Evolutionary conservation across 768 basidiomycete species (phyloP).

Genomic region (Kwoniella dejecticola): DNA sequence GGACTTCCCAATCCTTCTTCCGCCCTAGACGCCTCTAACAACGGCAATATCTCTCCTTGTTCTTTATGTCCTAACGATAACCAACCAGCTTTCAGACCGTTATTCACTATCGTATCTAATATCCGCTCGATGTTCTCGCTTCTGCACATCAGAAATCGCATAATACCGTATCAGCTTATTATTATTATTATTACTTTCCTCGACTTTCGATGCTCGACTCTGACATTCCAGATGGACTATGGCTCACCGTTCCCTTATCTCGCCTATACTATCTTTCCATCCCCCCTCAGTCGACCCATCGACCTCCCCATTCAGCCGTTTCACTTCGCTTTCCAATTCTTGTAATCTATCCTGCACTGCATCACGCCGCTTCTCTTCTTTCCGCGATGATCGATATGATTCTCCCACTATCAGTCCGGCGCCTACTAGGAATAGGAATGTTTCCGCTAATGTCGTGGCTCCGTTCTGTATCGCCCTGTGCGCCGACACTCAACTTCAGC

Average conservation of each 20-base stretch:
- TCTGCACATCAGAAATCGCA: constrained; percentile 18
- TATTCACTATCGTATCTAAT: constrained; percentile 42
- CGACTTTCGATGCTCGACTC: not conserved
- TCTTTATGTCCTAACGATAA: constrained; percentile 40
- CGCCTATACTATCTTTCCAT: constrained; percentile 21
- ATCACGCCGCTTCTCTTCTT: constrained; percentile 48
- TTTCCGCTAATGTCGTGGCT: constrained; percentile 52
- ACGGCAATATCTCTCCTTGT: constrained; percentile 19
- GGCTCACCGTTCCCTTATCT: constrained; percentile 38
- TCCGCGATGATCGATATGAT: constrained; percentile 40
- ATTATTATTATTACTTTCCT: not conserved
- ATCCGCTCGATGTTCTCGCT: constrained; percentile 39
- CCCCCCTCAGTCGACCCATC: constrained; percentile 17
- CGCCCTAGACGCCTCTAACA: constrained; percentile 21
- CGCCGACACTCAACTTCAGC: too few species aligned
- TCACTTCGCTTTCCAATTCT: constrained; percentile 37
- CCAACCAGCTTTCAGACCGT: constrained; percentile 45
- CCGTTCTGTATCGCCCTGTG: constrained; percentile 54
- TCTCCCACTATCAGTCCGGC: constrained; percentile 52
- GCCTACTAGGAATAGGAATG: constrained; percentile 52
- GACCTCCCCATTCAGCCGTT: constrained; percentile 17
- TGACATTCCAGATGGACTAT: not conserved
- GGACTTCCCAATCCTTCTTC: constrained; percentile 10
- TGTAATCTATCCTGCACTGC: constrained; percentile 44
- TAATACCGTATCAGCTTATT: too few species aligned